Evolutionary conservation across 202 grass and related monocot genomes (phyloP).

Genomic region (Schoenoplectus triqueter): DNA sequence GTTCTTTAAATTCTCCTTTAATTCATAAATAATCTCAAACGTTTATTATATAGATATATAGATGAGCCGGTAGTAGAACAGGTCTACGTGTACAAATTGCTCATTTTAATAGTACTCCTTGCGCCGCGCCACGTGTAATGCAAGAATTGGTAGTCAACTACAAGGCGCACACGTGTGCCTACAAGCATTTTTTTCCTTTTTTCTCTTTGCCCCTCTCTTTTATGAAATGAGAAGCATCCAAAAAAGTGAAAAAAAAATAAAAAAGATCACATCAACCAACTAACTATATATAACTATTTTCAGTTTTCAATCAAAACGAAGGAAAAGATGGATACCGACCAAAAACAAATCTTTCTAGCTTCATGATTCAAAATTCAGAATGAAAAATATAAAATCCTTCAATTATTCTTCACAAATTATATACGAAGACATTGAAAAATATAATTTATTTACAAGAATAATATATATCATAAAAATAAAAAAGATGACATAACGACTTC

Average conservation of each 20-base stretch:
- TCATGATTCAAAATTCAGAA: too few species aligned
- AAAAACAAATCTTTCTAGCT: too few species aligned
- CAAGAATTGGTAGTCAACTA: conserved; percentile 1
- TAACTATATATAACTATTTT: not conserved
- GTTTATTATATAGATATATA: not conserved
- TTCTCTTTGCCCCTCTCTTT: not conserved
- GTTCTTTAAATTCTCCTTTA: not conserved
- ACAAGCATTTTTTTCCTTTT: too few species aligned
- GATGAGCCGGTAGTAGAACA: not conserved
- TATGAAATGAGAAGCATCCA: not conserved
- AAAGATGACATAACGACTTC: not conserved
- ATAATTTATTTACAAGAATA: not conserved
- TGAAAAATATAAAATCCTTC: too few species aligned
- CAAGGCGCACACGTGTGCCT: conserved; percentile 11
- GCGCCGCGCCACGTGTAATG: not conserved
- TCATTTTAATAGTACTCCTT: not conserved
- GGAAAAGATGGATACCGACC: not conserved
- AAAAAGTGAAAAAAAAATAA: not conserved
- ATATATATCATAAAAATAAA: not conserved
- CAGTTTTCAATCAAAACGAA: not conserved
- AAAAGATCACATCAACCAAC: not conserved
- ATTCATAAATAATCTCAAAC: not conserved
- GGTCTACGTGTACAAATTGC: not conserved
- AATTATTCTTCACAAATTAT: not conserved
- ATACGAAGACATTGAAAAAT: not conserved